Percentiles rank a stretch among this genome's conserved stretches.
phyloP scores from a whole-genome alignment of 1,284 basidiomycete species.

The Pyrrhoderma lamaoense region DNA sequence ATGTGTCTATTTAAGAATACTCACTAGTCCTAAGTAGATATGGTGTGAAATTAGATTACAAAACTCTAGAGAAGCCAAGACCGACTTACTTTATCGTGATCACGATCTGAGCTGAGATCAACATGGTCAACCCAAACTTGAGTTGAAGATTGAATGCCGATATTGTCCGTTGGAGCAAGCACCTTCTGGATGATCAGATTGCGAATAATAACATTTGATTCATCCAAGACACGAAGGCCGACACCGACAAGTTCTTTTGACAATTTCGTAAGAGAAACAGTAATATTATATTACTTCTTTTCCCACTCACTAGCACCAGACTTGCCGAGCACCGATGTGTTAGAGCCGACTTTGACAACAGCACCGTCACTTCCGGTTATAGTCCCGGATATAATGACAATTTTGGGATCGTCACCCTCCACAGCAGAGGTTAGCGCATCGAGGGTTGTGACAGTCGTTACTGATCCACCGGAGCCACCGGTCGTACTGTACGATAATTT shows the following conservation, averaged over 20 bases:
- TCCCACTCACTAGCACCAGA: slow-evolving; percentile 24
- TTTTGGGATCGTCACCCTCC: slow-evolving; percentile 34
- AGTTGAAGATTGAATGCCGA: slow-evolving; percentile 36
- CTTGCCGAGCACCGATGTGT: slow-evolving; percentile 36
- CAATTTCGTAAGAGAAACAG: not conserved
- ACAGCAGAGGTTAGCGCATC: slow-evolving; percentile 37
- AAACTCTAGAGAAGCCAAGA: not conserved
- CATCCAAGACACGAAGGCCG: slow-evolving; percentile 36
- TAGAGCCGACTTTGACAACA: slow-evolving; percentile 36
- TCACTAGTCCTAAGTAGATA: slow-evolving; percentile 16
- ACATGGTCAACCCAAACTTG: slow-evolving; percentile 43
- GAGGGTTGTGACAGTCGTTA: slow-evolving; percentile 38
- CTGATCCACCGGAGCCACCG: slow-evolving; percentile 37
- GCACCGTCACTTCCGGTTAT: slow-evolving; percentile 33
- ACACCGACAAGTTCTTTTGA: slow-evolving; percentile 31
- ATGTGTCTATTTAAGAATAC: not conserved
- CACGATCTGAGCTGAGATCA: slow-evolving; percentile 32
- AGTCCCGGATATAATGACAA: slow-evolving; percentile 38
- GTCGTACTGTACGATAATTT: slow-evolving; percentile 28
- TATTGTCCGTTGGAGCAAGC: slow-evolving; percentile 37
- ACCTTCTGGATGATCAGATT: slow-evolving; percentile 46
- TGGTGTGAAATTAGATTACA: not conserved
- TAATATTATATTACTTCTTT: too few relatives aligned
- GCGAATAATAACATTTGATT: slow-evolving; percentile 40
- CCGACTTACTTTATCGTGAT: slow-evolving; percentile 35